Base-by-base conservation (phyloP, 306 rosid genomes). In the Amphicarpaea edgeworthii region DNA sequence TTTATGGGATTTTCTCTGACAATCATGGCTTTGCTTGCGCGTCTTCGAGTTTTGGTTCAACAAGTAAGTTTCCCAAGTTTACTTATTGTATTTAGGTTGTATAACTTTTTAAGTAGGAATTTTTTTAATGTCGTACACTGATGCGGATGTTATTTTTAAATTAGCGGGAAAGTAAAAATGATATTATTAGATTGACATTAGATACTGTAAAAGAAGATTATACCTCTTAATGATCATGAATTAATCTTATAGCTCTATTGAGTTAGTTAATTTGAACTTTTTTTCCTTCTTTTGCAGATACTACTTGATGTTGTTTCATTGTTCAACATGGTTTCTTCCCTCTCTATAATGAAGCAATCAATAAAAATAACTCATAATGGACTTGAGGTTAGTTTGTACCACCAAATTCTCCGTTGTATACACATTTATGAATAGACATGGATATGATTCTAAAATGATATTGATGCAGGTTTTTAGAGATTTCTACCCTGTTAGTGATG, bases 31-130 rank as follows among this genome's bases (percentile, higher is more conserved):
- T 32, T 90, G 82, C 93, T 94, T 9, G 96, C 96, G 0, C 90
- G 95, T 21, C 89, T 94, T 63, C 88, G 93, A 23, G 96, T 88
- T 76, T 76, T 92, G 77, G 85, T 87, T 84, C 98, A 94, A 73
- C 98, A 92, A 81, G 96, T 91, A 85, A 82, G 88, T 80, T 64
- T 70, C 21, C 37, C 68, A 41, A 51, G 74, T 80, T 82, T 67
- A 49, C 49, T 8, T 19, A 46, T 54, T 30, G 11, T 47, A 45
- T 66, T 58, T 24, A 11, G 71, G 66, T 34, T 65, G 58, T 61
- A 49, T 74, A 19, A 10, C 41, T 5, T 65, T 54, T 50, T n/a
- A 53, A 7, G 21, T 46, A 62, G 30, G n/a, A 68, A 53, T 72
- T 60, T 32, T 6, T 34, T 34, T 34, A 17, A 45, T 26, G 32